Evolutionary conservation across 352 stramenopile genomes (phyloP), one percentile per base, ranked within the genome.

Genomic region (Halophytophthora polymorphica): DNA sequence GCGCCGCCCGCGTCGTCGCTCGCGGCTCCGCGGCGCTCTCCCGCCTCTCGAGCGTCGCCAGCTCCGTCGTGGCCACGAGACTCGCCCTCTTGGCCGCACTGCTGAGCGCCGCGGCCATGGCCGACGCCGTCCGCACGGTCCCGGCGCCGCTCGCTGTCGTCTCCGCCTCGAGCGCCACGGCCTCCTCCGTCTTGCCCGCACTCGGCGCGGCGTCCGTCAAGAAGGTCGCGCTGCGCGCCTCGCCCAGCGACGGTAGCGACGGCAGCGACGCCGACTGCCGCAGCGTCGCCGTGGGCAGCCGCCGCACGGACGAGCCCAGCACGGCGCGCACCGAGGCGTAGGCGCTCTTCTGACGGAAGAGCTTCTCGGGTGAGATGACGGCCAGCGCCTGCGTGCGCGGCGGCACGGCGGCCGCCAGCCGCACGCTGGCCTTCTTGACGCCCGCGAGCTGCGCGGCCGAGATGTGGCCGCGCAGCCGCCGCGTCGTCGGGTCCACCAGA

Each of bases 311-410:
- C 10, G 76, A 86, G 1, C 56, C 50, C 3, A 89, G 53, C 3
- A 89, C 70, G 19, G 66, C 70, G 50, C 83, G 84, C 25, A 91
- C 71, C 15, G 76, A 71, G 19, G 74, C 57, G 48, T 76, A 88
- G 2, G 76, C 77, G 15, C 66, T 59, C 53, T 91, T 91, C 57
- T 88, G 85, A 6, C 53, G 66, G 53, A 80, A 85, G 15, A 85
- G 41, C 22, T 87, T 75, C 36, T 86, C 76, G 0, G 76, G 77
- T 6, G 71, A 83, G 53, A 88, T 86, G 21, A 90, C 51, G n/a
- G 74, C 61, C 22, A 77, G 57, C 0, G 75, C 79, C 25, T 80
- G 63, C 5, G 64, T 73, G 3, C 50, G 55, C 6, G 58, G 48
- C 0, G 63, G 68, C 1, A 50, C 53, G 1, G 61, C 50, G 2